phyloP scores from a whole-genome alignment of 306 rosid genomes.

The Hippophae rhamnoides region DNA sequence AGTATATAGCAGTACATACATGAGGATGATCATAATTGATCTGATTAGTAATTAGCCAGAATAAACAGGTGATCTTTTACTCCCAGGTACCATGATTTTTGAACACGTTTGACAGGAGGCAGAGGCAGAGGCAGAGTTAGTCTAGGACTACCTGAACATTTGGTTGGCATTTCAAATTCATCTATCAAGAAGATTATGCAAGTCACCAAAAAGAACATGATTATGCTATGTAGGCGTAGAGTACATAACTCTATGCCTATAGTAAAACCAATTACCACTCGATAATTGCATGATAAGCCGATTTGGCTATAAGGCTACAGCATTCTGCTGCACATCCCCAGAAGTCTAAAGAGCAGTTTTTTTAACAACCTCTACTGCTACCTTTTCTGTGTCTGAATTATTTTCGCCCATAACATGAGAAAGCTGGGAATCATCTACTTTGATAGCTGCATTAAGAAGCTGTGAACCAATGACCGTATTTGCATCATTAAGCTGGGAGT shows the following conservation, averaged over 20 bases:
- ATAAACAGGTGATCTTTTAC: too few relatives aligned
- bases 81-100: too few relatives aligned
- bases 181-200: slow-evolving; percentile 1
- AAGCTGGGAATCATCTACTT: neutral
- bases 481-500: slow-evolving; percentile 3
- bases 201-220: neutral
- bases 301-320: slow-evolving; percentile 56
- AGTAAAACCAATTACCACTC: slow-evolving; percentile 22
- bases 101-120: too few relatives aligned
- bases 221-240: neutral
- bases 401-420: slow-evolving; percentile 31
- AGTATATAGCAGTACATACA: too few relatives aligned
- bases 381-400: slow-evolving; percentile 29
- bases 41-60: too few relatives aligned
- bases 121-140: too few relatives aligned
- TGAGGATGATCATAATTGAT: too few relatives aligned
- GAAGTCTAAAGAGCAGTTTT: slow-evolving; percentile 49
- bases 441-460: too few relatives aligned
- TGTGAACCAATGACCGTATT: neutral
- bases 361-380: slow-evolving; percentile 40
- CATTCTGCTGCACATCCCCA: slow-evolving; percentile 58
- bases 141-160: too few relatives aligned
- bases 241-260: neutral
- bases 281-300: slow-evolving; percentile 30
- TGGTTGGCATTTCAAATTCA: neutral